phyloP scores from a whole-genome alignment of 805 yeast genomes.

The Saccharomycopsis javanensis region DNA sequence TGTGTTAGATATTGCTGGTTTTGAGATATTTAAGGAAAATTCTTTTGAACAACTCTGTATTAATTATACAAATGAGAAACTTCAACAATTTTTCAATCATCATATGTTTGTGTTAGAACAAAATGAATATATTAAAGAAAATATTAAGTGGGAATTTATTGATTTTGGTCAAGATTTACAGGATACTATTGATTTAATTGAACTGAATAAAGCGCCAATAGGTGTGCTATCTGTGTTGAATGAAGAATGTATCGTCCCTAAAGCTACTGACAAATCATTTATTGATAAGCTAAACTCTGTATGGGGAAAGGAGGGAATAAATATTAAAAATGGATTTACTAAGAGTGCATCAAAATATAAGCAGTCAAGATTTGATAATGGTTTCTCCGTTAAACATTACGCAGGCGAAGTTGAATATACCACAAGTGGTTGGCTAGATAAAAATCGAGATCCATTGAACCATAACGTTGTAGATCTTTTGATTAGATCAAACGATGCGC shows the following conservation, averaged over 20 bases:
- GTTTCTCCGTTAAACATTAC: slow-evolving; percentile 81
- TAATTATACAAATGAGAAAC: slow-evolving; percentile 91
- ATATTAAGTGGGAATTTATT: slow-evolving; percentile 91
- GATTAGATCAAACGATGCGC: slow-evolving; percentile 43
- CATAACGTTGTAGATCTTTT: slow-evolving; percentile 60
- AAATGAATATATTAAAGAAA: slow-evolving; percentile 85
- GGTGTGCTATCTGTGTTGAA: slow-evolving; percentile 82
- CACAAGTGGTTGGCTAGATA: slow-evolving; percentile 86
- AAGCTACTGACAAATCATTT: slow-evolving; percentile 73
- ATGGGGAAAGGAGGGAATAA: slow-evolving; percentile 37
- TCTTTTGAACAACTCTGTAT: slow-evolving; percentile 97
- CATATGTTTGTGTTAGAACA: slow-evolving; percentile 96
- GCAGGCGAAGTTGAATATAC: slow-evolving; percentile 96
- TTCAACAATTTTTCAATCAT: slow-evolving; percentile 95
- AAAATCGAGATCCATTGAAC: slow-evolving; percentile 87
- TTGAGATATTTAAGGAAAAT: slow-evolving; percentile 89
- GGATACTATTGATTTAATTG: slow-evolving; percentile 89
- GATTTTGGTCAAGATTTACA: slow-evolving; percentile 94
- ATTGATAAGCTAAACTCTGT: slow-evolving; percentile 64
- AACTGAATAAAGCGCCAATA: slow-evolving; percentile 52
- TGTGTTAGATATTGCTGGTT: slow-evolving; percentile 94
- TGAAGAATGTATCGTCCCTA: slow-evolving; percentile 93
- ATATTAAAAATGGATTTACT: background rate
- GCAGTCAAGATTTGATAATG: slow-evolving; percentile 64
- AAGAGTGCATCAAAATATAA: slow-evolving; percentile 44